These are phyloP conservation scores for Zymoseptoria crescenta DNA, from an alignment of 2,329 filamentous ascomycete genomes.

Conservation along the genomic window DNA sequence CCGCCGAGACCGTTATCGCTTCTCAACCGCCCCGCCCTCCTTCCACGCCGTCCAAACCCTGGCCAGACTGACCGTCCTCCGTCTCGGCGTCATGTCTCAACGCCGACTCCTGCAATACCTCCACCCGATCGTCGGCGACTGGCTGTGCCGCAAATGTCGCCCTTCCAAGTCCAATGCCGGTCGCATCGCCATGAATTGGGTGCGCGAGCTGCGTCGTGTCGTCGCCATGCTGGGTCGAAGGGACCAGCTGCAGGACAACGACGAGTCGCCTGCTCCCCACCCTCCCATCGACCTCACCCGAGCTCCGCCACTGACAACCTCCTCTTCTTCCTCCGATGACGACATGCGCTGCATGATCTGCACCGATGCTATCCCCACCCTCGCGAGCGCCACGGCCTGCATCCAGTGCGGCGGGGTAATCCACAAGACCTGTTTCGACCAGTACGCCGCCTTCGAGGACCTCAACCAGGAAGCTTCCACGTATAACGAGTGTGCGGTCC, in stretches of 20 bases:
- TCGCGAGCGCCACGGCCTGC: neutral
- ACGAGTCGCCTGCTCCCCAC: neutral
- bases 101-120: neutral
- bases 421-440: neutral
- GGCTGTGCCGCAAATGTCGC: neutral
- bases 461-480: neutral
- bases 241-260: neutral
- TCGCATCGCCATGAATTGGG: neutral
- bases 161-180: neutral
- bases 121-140: neutral
- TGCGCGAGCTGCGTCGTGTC: neutral
- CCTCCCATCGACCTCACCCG: neutral
- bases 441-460: neutral
- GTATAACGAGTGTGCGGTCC: neutral
- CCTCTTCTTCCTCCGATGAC: neutral
- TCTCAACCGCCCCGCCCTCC: neutral
- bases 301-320: neutral
- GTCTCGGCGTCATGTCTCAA: neutral
- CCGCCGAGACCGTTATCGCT: neutral
- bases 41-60: neutral
- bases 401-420: neutral
- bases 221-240: neutral
- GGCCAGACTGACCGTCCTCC: neutral
- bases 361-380: neutral
- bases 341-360: neutral